Percentiles rank a stretch among this genome's conserved stretches.
These are phyloP conservation scores for Cordyceps fumosorosea DNA, from an alignment of 2,329 filamentous ascomycete genomes.

Conservation along the genomic window DNA sequence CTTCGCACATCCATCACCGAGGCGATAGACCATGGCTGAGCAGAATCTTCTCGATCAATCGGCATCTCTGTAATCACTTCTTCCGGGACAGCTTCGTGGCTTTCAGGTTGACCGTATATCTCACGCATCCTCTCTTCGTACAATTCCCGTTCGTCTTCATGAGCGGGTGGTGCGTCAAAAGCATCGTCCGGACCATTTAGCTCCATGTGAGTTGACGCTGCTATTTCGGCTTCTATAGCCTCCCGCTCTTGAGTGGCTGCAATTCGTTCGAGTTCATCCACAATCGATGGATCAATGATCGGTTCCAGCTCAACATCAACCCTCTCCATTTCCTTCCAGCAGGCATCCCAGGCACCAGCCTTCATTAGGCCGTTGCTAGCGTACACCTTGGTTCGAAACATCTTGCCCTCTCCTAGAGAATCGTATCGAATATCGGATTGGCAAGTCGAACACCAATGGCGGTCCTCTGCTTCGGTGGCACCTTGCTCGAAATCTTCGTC, in stretches of 20 bases:
- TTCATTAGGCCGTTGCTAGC: slow-evolving; percentile 93
- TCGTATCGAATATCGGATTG: slow-evolving; percentile 49
- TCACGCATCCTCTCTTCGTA: slow-evolving; percentile 49
- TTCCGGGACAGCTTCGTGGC: slow-evolving; percentile 11
- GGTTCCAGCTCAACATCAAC: slow-evolving; percentile 90
- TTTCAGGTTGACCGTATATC: slow-evolving; percentile 40
- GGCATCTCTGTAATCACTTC: neutral
- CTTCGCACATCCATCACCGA: neutral
- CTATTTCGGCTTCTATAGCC: slow-evolving; percentile 27
- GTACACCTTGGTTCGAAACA: slow-evolving; percentile 80
- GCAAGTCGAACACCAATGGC: slow-evolving; percentile 53
- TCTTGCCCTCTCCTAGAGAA: slow-evolving; percentile 44
- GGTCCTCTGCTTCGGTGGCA: slow-evolving; percentile 23
- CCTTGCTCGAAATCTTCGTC: slow-evolving; percentile 32
- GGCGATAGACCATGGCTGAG: neutral
- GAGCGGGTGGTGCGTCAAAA: slow-evolving; percentile 14
- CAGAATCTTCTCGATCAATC: neutral
- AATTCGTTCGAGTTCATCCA: slow-evolving; percentile 54
- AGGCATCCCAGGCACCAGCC: slow-evolving; percentile 84
- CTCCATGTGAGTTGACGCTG: slow-evolving; percentile 17
- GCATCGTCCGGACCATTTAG: slow-evolving; percentile 14
- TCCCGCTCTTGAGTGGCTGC: slow-evolving; percentile 37
- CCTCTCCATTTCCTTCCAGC: slow-evolving; percentile 98
- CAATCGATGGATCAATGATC: slow-evolving; percentile 52
- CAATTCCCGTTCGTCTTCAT: slow-evolving; percentile 30